Conservation (phyloP, 768 basidiomycete genomes). For the Tulasnella sp. region DNA sequence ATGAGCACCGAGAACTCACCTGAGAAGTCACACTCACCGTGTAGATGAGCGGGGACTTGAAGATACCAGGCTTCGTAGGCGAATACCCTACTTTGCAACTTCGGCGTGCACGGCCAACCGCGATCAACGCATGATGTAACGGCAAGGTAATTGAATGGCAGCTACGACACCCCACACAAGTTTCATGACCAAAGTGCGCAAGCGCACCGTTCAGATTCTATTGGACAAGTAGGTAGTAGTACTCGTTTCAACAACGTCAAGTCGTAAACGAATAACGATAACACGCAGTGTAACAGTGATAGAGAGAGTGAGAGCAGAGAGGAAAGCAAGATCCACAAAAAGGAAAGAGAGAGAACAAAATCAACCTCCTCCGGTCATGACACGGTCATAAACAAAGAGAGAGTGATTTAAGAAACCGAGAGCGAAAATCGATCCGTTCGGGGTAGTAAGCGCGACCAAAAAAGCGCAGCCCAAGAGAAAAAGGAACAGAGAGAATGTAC, state of each 20-base stretch:
- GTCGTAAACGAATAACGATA: neutral
- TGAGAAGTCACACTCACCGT: too few species aligned
- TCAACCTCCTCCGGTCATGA: neutral
- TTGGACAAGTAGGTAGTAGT: neutral
- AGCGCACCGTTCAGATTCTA: neutral
- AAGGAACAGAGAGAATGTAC: neutral
- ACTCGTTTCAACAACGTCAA: neutral
- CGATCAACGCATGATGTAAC: too few species aligned
- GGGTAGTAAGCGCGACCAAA: neutral
- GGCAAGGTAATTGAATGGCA: too few species aligned
- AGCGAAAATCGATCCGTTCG: neutral
- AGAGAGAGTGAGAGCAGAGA: neutral
- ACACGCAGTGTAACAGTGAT: neutral
- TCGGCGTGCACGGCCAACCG: too few species aligned
- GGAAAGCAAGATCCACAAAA: neutral
- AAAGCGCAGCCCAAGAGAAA: neutral
- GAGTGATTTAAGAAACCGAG: neutral
- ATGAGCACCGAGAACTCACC: too few species aligned
- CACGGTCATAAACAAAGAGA: neutral
- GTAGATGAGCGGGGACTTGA: too few species aligned
- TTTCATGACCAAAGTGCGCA: neutral
- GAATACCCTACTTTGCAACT: too few species aligned
- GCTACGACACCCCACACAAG: neutral
- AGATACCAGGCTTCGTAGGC: too few species aligned
- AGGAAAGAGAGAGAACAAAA: neutral